A percentile compares a stretch with the other conserved stretches of the same genome.
phyloP scores from a whole-genome alignment of 805 yeast genomes.

The Blastobotrys terrestris region DNA sequence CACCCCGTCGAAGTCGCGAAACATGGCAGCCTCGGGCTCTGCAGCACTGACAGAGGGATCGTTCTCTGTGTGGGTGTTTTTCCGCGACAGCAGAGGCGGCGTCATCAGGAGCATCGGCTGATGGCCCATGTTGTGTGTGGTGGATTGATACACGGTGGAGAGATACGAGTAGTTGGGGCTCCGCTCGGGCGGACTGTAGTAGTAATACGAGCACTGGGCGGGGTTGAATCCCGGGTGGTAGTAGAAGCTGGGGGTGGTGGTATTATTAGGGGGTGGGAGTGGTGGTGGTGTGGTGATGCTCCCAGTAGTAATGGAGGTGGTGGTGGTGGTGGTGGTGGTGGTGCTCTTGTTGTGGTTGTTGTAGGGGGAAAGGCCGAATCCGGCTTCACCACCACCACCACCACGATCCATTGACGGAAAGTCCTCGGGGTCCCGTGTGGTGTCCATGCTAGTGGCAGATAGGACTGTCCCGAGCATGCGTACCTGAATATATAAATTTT shows the following conservation, averaged over 20 bases:
- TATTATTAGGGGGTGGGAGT: too few relatives aligned
- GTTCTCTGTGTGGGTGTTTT: not conserved
- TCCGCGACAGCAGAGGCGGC: constrained; percentile 12
- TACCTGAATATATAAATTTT: not conserved
- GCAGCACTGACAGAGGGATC: constrained; percentile 1
- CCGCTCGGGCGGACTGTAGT: not conserved
- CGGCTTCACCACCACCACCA: not conserved
- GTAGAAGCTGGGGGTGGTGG: not conserved
- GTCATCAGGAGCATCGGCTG: constrained; percentile 12
- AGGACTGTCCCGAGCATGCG: too few relatives aligned
- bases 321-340: not conserved
- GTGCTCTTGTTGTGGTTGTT: not conserved
- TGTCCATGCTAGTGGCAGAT: not conserved
- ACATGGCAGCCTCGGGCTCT: constrained; percentile 7
- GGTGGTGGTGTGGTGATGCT: not conserved
- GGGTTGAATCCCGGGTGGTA: not conserved
- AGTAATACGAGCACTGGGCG: not conserved
- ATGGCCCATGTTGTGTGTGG: not conserved
- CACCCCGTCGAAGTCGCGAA: constrained; percentile 21
- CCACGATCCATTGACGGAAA: not conserved
- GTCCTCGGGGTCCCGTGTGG: not conserved
- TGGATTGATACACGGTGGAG: not conserved
- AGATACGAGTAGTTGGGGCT: not conserved
- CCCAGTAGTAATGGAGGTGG: not conserved
- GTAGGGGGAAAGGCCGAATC: too few relatives aligned